Evolutionary conservation across 805 yeast species (phyloP), one percentile per base, ranked within the genome.

Genomic region (Starmerella roubikii): DNA sequence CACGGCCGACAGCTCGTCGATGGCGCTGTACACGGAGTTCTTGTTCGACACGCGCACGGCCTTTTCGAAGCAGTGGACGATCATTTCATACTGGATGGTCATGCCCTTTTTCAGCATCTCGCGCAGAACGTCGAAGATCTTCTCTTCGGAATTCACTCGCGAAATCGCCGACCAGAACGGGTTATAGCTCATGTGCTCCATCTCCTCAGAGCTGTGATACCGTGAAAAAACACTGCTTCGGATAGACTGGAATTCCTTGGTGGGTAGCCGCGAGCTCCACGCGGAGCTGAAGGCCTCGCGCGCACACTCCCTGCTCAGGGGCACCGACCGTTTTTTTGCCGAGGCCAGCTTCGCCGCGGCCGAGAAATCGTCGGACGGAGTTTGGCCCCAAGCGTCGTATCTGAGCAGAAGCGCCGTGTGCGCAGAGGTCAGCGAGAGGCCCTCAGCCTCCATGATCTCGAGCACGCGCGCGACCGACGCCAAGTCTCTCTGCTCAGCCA

Each of bases 261-360:
- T 13, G 6, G 36, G 36, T 21, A 23, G 17, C 22, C 29, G 28
- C 22, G 19, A 9, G 21, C 9, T 3, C 36, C 36, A 33, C 16
- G 18, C 30, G n/a, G 30, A 21, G n/a, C 6, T 10, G 10, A 33
- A 5, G 11, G 29, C 29, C 30, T 24, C 21, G 11, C 23, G 29
- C 5, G 38, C 38, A 3, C 39, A 28, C 10, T 13, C 30, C 1
- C 18, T 19, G 22, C 33, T 41, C 4, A 49, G 19, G 13, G 45
- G 40, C 53, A 52, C 49, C 36, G 37, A 44, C 19, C 38, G 34
- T 5, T 34, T 36, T 12, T 12, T 17, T 16, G 52, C 51, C 15
- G 32, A 34, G 10, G 12, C 19, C 6, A 49, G 33, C 8, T 37
- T 45, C 24, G 22, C 24, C 10, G 10, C 33, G 22, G 22, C n/a